These are phyloP conservation scores for Capsella bursapastoris DNA, from an alignment of 345 rosid species.

Conservation along the genomic window DNA sequence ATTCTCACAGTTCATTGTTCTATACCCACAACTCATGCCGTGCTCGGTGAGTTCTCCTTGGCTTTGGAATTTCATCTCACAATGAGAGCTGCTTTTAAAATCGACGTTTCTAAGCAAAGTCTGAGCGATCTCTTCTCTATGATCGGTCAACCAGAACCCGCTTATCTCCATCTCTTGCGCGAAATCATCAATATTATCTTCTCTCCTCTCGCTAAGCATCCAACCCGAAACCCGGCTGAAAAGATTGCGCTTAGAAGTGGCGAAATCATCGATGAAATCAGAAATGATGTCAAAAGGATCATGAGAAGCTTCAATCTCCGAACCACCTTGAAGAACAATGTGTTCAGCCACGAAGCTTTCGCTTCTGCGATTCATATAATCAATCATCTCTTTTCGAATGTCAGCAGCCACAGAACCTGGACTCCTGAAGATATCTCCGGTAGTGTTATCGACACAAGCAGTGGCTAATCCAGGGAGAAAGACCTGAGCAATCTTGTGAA, in stretches of 20 bases:
- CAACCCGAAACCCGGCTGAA: slow-evolving; percentile 84
- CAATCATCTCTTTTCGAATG: slow-evolving; percentile 73
- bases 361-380: slow-evolving; percentile 69
- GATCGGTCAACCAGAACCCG: slow-evolving; percentile 74
- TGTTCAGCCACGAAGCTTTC: slow-evolving; percentile 79
- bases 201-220: slow-evolving; percentile 84
- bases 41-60: slow-evolving; percentile 62
- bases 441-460: slow-evolving; percentile 86
- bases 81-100: slow-evolving; percentile 65
- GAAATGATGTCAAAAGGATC: slow-evolving; percentile 77
- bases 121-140: slow-evolving; percentile 62
- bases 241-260: slow-evolving; percentile 66
- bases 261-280: slow-evolving; percentile 74
- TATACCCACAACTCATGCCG: slow-evolving; percentile 54
- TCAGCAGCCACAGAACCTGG: slow-evolving; percentile 81
- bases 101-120: slow-evolving; percentile 78
- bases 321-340: slow-evolving; percentile 58
- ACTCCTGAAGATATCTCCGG: slow-evolving; percentile 73
- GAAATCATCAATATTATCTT: slow-evolving; percentile 86
- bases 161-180: slow-evolving; percentile 83
- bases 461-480: slow-evolving; percentile 81
- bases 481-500: slow-evolving; percentile 61
- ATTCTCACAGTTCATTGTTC: slow-evolving; percentile 63
- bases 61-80: slow-evolving; percentile 63
- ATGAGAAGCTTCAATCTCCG: slow-evolving; percentile 56